Conservation (phyloP, 495 filamentous ascomycete species). For the Lindgomyces ingoldianus region DNA sequence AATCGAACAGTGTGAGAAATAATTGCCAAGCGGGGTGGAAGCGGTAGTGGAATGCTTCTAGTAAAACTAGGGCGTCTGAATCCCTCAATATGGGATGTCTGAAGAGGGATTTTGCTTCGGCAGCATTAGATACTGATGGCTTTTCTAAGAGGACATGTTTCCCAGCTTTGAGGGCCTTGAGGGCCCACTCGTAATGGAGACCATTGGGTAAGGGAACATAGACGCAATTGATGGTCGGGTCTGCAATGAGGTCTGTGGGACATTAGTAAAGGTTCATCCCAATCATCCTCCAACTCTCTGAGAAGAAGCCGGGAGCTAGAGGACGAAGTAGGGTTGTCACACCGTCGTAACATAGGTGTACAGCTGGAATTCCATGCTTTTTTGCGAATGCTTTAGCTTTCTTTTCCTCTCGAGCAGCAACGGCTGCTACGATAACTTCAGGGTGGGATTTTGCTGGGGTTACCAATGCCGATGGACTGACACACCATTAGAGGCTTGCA, state of each 20-base stretch:
- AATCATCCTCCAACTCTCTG: background rate
- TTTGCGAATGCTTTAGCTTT: slow-evolving; percentile 59
- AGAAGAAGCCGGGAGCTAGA: background rate
- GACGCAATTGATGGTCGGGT: slow-evolving; percentile 54
- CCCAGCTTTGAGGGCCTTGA: slow-evolving; percentile 53
- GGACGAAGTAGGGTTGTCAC: background rate
- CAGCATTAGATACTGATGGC: slow-evolving; percentile 54
- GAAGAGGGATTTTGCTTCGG: slow-evolving; percentile 31
- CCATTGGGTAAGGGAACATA: slow-evolving; percentile 57
- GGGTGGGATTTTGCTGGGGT: slow-evolving; percentile 60
- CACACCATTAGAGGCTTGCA: background rate
- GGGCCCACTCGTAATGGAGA: slow-evolving; percentile 58
- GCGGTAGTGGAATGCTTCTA: slow-evolving; percentile 59
- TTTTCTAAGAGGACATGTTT: slow-evolving; percentile 65
- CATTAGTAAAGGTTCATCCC: background rate
- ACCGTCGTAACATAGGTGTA: slow-evolving; percentile 51
- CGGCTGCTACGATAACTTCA: slow-evolving; percentile 58
- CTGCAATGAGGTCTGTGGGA: slow-evolving; percentile 49
- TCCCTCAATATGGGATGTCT: slow-evolving; percentile 20
- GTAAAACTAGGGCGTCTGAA: slow-evolving; percentile 48
- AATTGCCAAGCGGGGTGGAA: slow-evolving; percentile 49
- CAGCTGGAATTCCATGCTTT: slow-evolving; percentile 57
- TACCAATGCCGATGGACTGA: slow-evolving; percentile 57
- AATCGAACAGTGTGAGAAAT: slow-evolving; percentile 42
- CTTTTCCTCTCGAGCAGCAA: slow-evolving; percentile 58